phyloP scores from a whole-genome alignment of 139 green algal species.

The Closterium sp. region DNA sequence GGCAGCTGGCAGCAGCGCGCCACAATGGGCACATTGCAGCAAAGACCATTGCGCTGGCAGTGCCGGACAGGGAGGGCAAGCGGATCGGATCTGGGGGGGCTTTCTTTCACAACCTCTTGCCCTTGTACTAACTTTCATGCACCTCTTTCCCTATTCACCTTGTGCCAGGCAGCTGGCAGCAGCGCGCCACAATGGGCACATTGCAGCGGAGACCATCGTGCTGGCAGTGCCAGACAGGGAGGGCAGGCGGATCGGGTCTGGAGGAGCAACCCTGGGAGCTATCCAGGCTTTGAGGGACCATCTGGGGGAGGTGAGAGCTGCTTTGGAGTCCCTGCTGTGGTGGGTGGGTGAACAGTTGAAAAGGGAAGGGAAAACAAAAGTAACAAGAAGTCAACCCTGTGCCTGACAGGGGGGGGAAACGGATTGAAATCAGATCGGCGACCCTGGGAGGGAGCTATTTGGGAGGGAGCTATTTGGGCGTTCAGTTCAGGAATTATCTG shows the following conservation, averaged over 20 bases:
- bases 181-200: slow-evolving; percentile 27
- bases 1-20: slow-evolving; percentile 22
- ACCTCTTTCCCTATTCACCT: neutral
- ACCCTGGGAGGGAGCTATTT: too few species aligned
- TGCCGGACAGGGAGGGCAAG: slow-evolving; percentile 41
- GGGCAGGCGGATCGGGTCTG: slow-evolving; percentile 39
- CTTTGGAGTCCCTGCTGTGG: too few species aligned
- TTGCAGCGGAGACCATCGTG: slow-evolving; percentile 17
- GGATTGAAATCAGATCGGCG: too few species aligned
- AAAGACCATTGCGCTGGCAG: slow-evolving; percentile 9
- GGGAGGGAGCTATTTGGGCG: too few species aligned
- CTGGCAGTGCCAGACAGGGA: slow-evolving; percentile 48
- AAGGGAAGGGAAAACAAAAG: too few species aligned
- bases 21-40: slow-evolving; percentile 24
- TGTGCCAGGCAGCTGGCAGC: slow-evolving; percentile 29
- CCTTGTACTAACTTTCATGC: neutral
- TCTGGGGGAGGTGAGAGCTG: neutral
- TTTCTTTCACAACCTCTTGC: neutral
- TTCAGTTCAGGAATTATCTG: too few species aligned
- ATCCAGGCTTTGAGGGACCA: neutral
- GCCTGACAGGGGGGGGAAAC: too few species aligned
- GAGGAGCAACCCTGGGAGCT: slow-evolving; percentile 49
- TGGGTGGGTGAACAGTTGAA: too few species aligned
- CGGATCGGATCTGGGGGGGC: slow-evolving; percentile 49
- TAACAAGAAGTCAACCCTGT: too few species aligned